Evolutionary conservation across 192 early-diverging fungal species (phyloP), one percentile per base, ranked within the genome.

Genomic region (Coemansia sp.): DNA sequence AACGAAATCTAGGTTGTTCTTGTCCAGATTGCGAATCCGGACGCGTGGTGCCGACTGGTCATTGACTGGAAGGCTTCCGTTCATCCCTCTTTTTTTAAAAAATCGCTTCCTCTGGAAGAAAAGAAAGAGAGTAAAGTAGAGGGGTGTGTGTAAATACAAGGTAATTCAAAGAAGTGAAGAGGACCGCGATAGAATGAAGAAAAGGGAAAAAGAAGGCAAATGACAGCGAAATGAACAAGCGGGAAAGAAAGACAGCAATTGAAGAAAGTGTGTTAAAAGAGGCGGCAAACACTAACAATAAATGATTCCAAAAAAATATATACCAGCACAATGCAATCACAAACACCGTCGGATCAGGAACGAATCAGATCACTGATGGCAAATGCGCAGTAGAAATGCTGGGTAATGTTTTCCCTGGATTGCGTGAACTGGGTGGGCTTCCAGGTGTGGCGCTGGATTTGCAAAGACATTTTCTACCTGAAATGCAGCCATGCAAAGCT

Each of bases 1-100:
- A 16, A 91, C 86, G 71, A 98, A 96, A 67, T 88, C 87, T 40
- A 98, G 65, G 3, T 48, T 54, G 42, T 32, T 70, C 32, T 67
- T 69, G 57, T 75, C 69, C 45, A 83, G 37, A 56, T 58, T 63
- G 59, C 81, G 81, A 63, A 83, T 83, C 46, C 81, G 81, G 51
- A 83, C 65, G 69, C 68, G 79, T 22, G 79, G 79, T 43, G 66
- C 62, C 41, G 62, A 70, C 44, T 62, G 67, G 50, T 76, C 79
- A 56, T 61, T 64, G 46, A 67, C 72, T 19, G 65, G 64, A 11
- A 6, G 17, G 50, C 22, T 46, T 16, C 70, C 70, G 37, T 72
- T 72, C 70, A 72, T 70, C 49, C 25, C 58, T 53, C 22, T 38
- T 22, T 7, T 17, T 20, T 5, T 51, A 43, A n/a, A 25, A 25